phyloP scores from a whole-genome alignment of 139 green algal species.

The Chlorella vulgaris region DNA sequence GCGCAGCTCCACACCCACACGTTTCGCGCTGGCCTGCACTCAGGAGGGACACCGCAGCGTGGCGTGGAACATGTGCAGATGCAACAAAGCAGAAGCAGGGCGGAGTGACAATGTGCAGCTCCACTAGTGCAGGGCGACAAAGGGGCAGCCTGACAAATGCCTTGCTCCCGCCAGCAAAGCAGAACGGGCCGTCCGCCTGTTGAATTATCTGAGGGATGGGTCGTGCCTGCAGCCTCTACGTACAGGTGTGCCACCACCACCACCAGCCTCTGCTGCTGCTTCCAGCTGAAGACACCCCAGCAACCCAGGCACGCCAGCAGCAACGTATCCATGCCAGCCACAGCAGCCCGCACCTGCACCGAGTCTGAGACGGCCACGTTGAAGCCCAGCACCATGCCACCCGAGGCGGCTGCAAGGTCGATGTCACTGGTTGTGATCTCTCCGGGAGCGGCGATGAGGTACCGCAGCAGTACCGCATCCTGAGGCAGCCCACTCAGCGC shows the following conservation, averaged over 20 bases:
- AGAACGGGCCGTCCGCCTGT: no score
- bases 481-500: constrained; percentile 88
- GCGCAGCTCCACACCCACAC: constrained; percentile 63
- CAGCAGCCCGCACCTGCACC: constrained; percentile 39
- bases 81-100: no score
- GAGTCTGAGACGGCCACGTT: constrained; percentile 74
- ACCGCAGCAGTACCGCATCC: constrained; percentile 87
- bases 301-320: not conserved
- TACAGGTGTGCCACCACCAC: no score
- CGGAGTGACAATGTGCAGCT: no score
- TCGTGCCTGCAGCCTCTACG: no score
- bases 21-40: constrained; percentile 78
- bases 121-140: no score
- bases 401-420: constrained; percentile 85
- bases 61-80: no score
- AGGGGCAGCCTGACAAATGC: no score
- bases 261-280: not conserved
- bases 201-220: no score
- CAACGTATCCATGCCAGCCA: not conserved
- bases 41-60: no score
- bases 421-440: constrained; percentile 90
- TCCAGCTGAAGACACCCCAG: not conserved
- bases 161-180: no score
- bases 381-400: constrained; percentile 85
- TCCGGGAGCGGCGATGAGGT: constrained; percentile 83